A percentile compares a stretch with the other conserved stretches of the same genome.
Evolutionary conservation across 106 monocot genomes (phyloP).

Genomic region (Dendrobium nobile): DNA sequence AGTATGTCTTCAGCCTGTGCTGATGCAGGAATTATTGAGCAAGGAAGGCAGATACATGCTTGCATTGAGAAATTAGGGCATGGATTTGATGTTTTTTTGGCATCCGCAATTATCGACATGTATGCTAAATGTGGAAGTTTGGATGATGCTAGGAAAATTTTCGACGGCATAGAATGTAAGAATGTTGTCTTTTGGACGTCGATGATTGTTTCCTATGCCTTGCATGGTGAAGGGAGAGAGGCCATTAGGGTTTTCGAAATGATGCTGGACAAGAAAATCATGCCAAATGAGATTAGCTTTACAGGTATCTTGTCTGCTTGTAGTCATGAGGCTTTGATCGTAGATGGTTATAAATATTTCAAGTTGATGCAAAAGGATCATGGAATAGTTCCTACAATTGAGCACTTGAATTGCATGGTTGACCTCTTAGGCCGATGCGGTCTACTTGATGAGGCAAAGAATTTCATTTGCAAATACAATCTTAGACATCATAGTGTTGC

Average conservation of each 20-base stretch:
- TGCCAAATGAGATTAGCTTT: constrained; percentile 74
- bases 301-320: constrained; percentile 67
- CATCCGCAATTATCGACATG: constrained; percentile 64
- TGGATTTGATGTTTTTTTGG: constrained; percentile 36
- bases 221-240: constrained; percentile 48
- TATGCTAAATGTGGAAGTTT: constrained; percentile 84
- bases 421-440: constrained; percentile 71
- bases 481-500: constrained; percentile 31
- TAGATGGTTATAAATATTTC: constrained; percentile 54
- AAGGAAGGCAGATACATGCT: constrained; percentile 68
- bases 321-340: constrained; percentile 52
- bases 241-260: constrained; percentile 45
- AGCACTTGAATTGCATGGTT: constrained; percentile 78
- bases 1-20: constrained; percentile 63
- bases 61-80: constrained; percentile 55
- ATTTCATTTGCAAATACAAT: constrained; percentile 56
- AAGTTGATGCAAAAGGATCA: constrained; percentile 52
- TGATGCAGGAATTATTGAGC: constrained; percentile 44
- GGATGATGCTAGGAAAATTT: constrained; percentile 45
- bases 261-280: constrained; percentile 55
- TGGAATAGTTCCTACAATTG: constrained; percentile 39
- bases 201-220: constrained; percentile 52
- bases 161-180: constrained; percentile 11
- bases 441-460: constrained; percentile 40
- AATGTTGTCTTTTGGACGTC: constrained; percentile 72